Evolutionary conservation across 2,329 filamentous ascomycete genomes (phyloP), one percentile per base, ranked within the genome.

Genomic region (Metarhizium rileyi): DNA sequence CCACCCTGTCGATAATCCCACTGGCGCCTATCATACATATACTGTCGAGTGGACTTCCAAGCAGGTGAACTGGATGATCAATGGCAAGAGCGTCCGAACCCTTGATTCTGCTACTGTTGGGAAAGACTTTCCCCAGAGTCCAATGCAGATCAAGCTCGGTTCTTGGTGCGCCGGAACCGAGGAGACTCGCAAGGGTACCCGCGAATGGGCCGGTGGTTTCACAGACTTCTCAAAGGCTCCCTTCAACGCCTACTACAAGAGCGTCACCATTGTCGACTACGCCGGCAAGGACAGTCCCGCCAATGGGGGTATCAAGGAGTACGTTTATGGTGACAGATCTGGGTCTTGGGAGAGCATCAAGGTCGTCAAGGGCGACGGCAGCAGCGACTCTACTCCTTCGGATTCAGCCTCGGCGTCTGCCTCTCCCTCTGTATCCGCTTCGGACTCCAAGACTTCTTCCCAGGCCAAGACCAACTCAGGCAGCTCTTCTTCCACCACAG

Each of bases 281-380:
- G 65, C 67, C 50, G 68, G 69, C 33, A 67, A 66, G 51, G 63
- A 66, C 25, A 50, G 45, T 3, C 56, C 59, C 2, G 40, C 51
- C 72, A 57, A 54, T 44, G 58, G 64, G 54, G 61, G 61, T 18
- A 69, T 71, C 35, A 63, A 62, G 56, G 60, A 69, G 50, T 75
- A 75, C 57, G 50, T 64, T 30, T 75, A 66, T 40, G 58, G 62
- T 10, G 70, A 71, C 52, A 63, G 63, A 30, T 64, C 69, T 23
- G 72, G 72, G 47, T 65, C 60, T 18, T 69, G 64, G 59, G 35
- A 65, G 49, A 73, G 69, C 62, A 75, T 75, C 58, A 55, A 64
- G 47, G 87, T 86, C 68, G 79, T 81, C 70, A 86, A 87, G 73
- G 86, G 85, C 52, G 71, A 87, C 67, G 81, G 78, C 49, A 76